These are phyloP conservation scores for Dichotomocladium elegans DNA, from an alignment of 371 early-diverging fungal species.

Conservation along the genomic window DNA sequence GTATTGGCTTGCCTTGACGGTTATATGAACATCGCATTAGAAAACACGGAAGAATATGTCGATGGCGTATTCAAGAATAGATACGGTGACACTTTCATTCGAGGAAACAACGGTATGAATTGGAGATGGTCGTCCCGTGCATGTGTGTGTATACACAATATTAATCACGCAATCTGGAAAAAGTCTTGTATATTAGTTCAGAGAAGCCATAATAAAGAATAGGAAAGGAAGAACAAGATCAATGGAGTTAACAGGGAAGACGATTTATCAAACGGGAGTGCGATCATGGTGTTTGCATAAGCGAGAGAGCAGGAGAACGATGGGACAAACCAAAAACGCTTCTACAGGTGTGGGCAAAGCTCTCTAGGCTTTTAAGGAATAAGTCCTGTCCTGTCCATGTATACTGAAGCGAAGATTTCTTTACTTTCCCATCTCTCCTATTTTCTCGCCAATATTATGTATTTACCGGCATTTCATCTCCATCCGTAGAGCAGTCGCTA, in stretches of 20 bases:
- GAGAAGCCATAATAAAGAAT: slow-evolving; percentile 23
- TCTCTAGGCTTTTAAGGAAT: slow-evolving; percentile 23
- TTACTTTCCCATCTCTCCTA: no score
- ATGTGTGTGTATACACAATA: no score
- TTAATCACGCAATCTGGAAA: neutral
- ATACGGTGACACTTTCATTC: slow-evolving; percentile 95
- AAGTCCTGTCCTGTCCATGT: slow-evolving; percentile 43
- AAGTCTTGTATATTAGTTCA: slow-evolving; percentile 49
- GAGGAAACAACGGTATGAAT: slow-evolving; percentile 91
- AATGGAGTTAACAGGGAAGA: no score
- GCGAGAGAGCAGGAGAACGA: no score
- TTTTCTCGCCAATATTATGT: no score
- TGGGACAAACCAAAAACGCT: slow-evolving; percentile 24
- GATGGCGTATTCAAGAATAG: slow-evolving; percentile 87
- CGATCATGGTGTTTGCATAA: no score
- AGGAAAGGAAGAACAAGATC: slow-evolving; percentile 2
- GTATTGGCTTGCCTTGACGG: slow-evolving; percentile 95
- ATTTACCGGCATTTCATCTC: no score
- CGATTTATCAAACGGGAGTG: neutral
- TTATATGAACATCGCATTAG: slow-evolving; percentile 98
- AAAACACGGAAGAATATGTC: slow-evolving; percentile 94
- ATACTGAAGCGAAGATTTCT: slow-evolving; percentile 37
- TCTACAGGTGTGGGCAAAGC: slow-evolving; percentile 47
- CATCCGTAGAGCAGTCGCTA: no score
- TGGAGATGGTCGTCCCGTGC: no score